Percentiles rank a stretch among this genome's conserved stretches.
phyloP scores from a whole-genome alignment of 257 asterid species.

The Solanum dulcamara region DNA sequence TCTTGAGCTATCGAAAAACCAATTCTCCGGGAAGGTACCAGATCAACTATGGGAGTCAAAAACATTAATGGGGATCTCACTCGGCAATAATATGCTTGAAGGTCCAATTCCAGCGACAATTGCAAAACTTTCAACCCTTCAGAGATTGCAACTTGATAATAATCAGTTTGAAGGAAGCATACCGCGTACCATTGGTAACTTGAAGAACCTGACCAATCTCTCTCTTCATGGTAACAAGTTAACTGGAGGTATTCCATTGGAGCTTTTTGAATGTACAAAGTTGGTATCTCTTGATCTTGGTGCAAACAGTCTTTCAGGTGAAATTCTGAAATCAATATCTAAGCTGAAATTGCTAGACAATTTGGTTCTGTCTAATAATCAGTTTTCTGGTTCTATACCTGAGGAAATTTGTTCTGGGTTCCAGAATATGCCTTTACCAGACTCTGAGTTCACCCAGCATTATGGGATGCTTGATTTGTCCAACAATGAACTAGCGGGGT shows the following conservation, averaged over 20 bases:
- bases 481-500: slow-evolving; percentile 42
- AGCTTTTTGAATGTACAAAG: slow-evolving; percentile 52
- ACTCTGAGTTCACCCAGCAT: slow-evolving; percentile 71
- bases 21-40: slow-evolving; percentile 48
- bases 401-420: slow-evolving; percentile 70
- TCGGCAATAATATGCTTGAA: slow-evolving; percentile 36
- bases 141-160: slow-evolving; percentile 44
- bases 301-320: slow-evolving; percentile 36
- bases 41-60: slow-evolving; percentile 53
- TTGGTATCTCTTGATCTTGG: slow-evolving; percentile 64
- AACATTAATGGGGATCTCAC: slow-evolving; percentile 44
- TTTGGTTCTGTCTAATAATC: slow-evolving; percentile 60
- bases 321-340: slow-evolving; percentile 43
- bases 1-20: slow-evolving; percentile 51
- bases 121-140: slow-evolving; percentile 21
- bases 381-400: slow-evolving; percentile 54
- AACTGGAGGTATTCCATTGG: slow-evolving; percentile 45
- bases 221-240: slow-evolving; percentile 61
- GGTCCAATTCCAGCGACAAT: slow-evolving; percentile 36
- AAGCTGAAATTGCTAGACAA: slow-evolving; percentile 51
- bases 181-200: slow-evolving; percentile 45
- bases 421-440: slow-evolving; percentile 51
- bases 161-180: slow-evolving; percentile 52
- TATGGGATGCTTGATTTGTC: slow-evolving; percentile 86
- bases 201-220: slow-evolving; percentile 56